Conservation (phyloP, 2,329 filamentous ascomycete species). For the Ceratocystis cacaofunesta region DNA sequence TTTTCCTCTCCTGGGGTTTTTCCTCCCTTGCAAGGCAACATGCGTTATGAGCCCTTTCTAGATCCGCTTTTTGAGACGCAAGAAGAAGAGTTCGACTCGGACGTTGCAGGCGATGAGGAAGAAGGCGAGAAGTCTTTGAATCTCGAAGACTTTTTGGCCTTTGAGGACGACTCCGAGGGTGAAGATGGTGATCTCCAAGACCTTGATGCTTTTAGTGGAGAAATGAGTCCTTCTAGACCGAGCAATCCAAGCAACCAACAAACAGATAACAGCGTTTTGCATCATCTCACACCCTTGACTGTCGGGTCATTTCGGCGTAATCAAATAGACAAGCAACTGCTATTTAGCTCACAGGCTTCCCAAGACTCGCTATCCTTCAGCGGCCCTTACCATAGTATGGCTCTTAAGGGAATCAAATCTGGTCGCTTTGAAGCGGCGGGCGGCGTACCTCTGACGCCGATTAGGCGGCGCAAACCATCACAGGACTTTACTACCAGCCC, state of each 20-base stretch:
- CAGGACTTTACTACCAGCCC: conserved; percentile 35
- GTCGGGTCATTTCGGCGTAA: conserved; percentile 66
- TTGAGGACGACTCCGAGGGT: conserved; percentile 36
- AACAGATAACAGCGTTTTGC: conserved; percentile 29
- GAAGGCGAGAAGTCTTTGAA: conserved; percentile 50
- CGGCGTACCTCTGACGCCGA: conserved; percentile 52
- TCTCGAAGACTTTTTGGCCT: conserved; percentile 59
- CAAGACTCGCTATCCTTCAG: conserved; percentile 49
- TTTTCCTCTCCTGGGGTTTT: neutral
- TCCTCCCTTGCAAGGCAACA: conserved; percentile 29
- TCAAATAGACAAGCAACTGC: conserved; percentile 47
- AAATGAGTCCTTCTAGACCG: conserved; percentile 37
- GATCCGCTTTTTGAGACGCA: conserved; percentile 36
- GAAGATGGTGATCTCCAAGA: conserved; percentile 28
- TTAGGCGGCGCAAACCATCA: conserved; percentile 42
- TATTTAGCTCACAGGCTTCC: conserved; percentile 45
- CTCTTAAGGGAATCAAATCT: conserved; percentile 47
- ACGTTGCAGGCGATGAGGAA: conserved; percentile 38
- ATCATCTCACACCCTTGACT: conserved; percentile 50
- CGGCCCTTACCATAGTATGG: conserved; percentile 41
- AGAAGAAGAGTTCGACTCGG: conserved; percentile 37
- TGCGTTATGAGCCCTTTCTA: conserved; percentile 59
- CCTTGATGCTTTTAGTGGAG: conserved; percentile 30
- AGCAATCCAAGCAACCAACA: conserved; percentile 31
- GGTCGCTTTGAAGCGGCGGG: conserved; percentile 48